A percentile compares a stretch with the other conserved stretches of the same genome.
Conservation (phyloP, 2,329 filamentous ascomycete genomes). For the Ophiostoma angusticollis region DNA sequence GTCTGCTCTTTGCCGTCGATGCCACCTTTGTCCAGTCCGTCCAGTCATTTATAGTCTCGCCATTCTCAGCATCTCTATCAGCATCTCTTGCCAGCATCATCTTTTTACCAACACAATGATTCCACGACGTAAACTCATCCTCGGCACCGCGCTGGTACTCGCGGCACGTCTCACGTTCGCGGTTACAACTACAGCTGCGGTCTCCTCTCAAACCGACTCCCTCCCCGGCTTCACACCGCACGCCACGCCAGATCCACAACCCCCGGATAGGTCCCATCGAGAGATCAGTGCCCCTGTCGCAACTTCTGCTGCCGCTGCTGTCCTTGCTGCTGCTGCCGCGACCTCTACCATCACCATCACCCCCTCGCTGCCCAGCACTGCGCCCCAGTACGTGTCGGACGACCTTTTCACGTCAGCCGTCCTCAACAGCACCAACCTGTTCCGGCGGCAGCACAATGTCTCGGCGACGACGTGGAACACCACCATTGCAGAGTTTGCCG, state of each 20-base stretch:
- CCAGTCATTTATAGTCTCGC: too few relatives aligned
- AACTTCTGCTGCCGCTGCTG: neutral
- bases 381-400: constrained; percentile 24
- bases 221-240: neutral
- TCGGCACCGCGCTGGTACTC: too few relatives aligned
- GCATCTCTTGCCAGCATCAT: too few relatives aligned
- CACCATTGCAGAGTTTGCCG: constrained; percentile 44
- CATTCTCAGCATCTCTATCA: too few relatives aligned
- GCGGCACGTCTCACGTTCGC: too few relatives aligned
- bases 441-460: constrained; percentile 51
- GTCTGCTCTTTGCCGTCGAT: too few relatives aligned
- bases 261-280: neutral
- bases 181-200: too few relatives aligned
- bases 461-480: constrained; percentile 48
- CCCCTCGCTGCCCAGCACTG: constrained; percentile 22
- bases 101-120: too few relatives aligned
- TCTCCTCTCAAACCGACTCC: neutral
- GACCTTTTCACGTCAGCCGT: constrained; percentile 38
- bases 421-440: constrained; percentile 53
- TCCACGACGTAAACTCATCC: too few relatives aligned
- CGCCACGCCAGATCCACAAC: neutral
- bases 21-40: too few relatives aligned
- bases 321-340: neutral
- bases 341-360: constrained; percentile 23
- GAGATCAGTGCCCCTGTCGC: too few relatives aligned